Percentiles rank a stretch among this genome's conserved stretches.
These are phyloP conservation scores for Deakozyma indianensis DNA, from an alignment of 805 yeast genomes.

Conservation along the genomic window DNA sequence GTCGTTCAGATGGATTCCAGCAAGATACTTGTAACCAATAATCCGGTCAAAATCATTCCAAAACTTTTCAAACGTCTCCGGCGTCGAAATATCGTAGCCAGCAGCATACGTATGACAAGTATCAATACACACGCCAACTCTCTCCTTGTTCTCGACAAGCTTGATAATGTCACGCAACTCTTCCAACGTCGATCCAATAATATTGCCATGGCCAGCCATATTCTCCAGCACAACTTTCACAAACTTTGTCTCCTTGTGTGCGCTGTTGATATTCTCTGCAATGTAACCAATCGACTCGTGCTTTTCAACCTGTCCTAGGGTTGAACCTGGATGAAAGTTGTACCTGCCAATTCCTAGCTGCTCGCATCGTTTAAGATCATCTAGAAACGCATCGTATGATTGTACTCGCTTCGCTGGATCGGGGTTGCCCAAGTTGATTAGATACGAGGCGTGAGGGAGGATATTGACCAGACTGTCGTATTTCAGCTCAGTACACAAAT, in stretches of 20 bases:
- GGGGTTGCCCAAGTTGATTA: constrained; percentile 87
- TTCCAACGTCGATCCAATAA: constrained; percentile 68
- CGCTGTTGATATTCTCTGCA: constrained; percentile 69
- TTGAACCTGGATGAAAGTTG: constrained; percentile 82
- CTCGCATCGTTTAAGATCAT: constrained; percentile 82
- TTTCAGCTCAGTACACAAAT: constrained; percentile 44
- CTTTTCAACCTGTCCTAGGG: constrained; percentile 53
- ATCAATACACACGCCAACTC: constrained; percentile 94
- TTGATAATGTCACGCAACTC: constrained; percentile 67
- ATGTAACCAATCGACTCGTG: constrained; percentile 46
- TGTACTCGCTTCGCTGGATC: constrained; percentile 64
- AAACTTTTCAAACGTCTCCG: constrained; percentile 43
- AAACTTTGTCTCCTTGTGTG: constrained; percentile 54
- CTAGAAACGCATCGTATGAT: constrained; percentile 65
- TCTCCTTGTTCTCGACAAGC: constrained; percentile 57
- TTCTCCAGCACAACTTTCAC: constrained; percentile 88
- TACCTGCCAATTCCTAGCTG: constrained; percentile 69
- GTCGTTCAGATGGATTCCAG: constrained; percentile 82
- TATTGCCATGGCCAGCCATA: constrained; percentile 95
- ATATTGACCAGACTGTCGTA: constrained; percentile 40
- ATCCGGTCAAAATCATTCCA: constrained; percentile 63
- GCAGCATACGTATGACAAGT: constrained; percentile 97
- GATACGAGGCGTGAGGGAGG: constrained; percentile 89
- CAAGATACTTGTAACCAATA: constrained; percentile 61
- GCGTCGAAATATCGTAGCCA: constrained; percentile 72